Conservation (phyloP, 2,329 filamentous ascomycete genomes). For the Aureobasidium sp. region DNA sequence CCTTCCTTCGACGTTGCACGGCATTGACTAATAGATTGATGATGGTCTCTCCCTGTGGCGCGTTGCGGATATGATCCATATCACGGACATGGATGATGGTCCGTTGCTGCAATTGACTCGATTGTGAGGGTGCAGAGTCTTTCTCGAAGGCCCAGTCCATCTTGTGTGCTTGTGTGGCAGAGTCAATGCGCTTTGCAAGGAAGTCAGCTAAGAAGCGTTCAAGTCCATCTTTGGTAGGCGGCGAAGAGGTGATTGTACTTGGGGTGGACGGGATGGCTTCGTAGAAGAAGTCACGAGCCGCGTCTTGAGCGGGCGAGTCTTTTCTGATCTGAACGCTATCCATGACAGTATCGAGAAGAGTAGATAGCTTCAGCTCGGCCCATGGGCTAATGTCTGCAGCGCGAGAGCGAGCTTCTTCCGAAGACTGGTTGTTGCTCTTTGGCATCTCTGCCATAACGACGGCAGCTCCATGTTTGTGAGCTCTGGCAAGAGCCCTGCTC, state of each 20-base stretch:
- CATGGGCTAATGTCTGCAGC: slow-evolving; percentile 13
- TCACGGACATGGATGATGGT: slow-evolving; percentile 67
- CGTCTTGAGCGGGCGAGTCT: neutral
- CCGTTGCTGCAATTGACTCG: slow-evolving; percentile 22
- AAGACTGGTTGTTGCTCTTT: neutral
- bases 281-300: neutral
- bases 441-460: neutral
- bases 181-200: slow-evolving; percentile 12
- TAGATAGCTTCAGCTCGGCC: slow-evolving; percentile 24
- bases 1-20: slow-evolving; percentile 62
- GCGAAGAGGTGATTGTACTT: neutral
- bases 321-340: slow-evolving; percentile 23
- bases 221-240: neutral
- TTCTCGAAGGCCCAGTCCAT: slow-evolving; percentile 5
- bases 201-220: slow-evolving; percentile 5
- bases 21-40: slow-evolving; percentile 61
- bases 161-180: slow-evolving; percentile 1
- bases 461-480: neutral
- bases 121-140: neutral
- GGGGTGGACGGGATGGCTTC: neutral
- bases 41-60: slow-evolving; percentile 60
- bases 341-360: slow-evolving; percentile 25
- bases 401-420: neutral
- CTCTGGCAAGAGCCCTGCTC: neutral
- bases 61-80: slow-evolving; percentile 66